A percentile compares a stretch with the other conserved stretches of the same genome.
Evolutionary conservation across 2,329 filamentous ascomycete species (phyloP).

Genomic region (Epichloe typhina): DNA sequence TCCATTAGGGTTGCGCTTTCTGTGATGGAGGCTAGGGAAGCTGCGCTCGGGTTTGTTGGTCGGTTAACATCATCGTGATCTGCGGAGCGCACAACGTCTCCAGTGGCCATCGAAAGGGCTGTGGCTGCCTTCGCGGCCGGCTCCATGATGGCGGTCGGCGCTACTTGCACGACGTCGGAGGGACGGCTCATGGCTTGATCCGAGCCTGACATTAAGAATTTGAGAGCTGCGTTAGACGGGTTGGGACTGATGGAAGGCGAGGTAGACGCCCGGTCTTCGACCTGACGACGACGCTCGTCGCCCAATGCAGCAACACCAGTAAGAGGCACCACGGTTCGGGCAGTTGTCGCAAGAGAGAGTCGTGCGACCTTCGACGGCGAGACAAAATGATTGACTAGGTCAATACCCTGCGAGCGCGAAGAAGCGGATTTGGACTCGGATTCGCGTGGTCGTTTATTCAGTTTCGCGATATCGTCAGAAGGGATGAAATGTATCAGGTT

Average conservation of each 20-base stretch:
- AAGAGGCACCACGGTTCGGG: conserved; percentile 32
- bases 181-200: conserved; percentile 41
- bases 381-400: conserved; percentile 24
- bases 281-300: conserved; percentile 36
- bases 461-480: conserved; percentile 27
- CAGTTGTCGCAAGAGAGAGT: conserved; percentile 28
- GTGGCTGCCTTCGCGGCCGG: conserved; percentile 24
- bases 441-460: conserved; percentile 34
- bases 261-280: conserved; percentile 22
- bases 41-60: conserved; percentile 19
- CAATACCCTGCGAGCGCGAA: conserved; percentile 17
- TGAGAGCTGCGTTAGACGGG: conserved; percentile 38
- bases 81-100: conserved; percentile 21
- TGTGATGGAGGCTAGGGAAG: conserved; percentile 29
- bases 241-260: conserved; percentile 37
- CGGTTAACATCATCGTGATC: conserved; percentile 31
- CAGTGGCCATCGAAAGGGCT: conserved; percentile 20
- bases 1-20: conserved; percentile 43
- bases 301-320: conserved; percentile 41
- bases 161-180: conserved; percentile 35
- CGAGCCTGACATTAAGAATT: conserved; percentile 40
- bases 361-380: conserved; percentile 43
- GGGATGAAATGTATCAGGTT: conserved; percentile 22
- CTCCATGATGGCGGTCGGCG: conserved; percentile 31
- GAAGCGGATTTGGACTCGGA: conserved; percentile 31